Percentiles rank a stretch among this genome's conserved stretches.
Evolutionary conservation across 2,329 filamentous ascomycete species (phyloP).

Genomic region (Trichoderma afroharzianum): DNA sequence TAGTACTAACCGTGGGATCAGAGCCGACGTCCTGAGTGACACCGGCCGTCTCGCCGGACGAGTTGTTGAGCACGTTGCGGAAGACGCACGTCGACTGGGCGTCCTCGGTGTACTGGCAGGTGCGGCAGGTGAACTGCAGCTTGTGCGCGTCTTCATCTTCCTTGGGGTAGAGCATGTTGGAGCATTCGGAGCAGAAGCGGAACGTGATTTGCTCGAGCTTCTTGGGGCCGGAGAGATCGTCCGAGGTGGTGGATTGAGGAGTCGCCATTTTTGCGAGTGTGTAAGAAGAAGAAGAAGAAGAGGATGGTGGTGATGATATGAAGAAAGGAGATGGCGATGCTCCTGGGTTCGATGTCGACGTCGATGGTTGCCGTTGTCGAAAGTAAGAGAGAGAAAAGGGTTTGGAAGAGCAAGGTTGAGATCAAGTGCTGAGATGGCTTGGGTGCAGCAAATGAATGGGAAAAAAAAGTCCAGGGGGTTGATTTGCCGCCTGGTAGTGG

Average conservation of each 20-base stretch:
- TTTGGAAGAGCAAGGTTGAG: background rate
- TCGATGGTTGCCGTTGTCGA: background rate
- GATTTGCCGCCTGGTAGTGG: background rate
- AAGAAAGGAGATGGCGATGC: background rate
- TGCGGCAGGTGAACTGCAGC: conserved; percentile 93
- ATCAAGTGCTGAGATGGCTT: background rate
- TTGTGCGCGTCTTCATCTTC: conserved; percentile 82
- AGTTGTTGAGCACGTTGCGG: conserved; percentile 88
- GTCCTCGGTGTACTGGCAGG: conserved; percentile 85
- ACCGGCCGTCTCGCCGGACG: conserved; percentile 90
- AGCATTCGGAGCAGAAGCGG: conserved; percentile 97
- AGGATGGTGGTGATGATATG: background rate
- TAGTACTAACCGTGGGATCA: conserved; percentile 91
- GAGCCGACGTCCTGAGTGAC: conserved; percentile 96
- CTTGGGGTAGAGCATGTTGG: conserved; percentile 96
- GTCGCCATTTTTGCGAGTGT: conserved; percentile 47
- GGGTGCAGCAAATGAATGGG: background rate
- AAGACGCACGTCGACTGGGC: conserved; percentile 89
- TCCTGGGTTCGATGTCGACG: background rate
- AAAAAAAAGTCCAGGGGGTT: background rate
- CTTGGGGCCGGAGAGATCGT: conserved; percentile 45
- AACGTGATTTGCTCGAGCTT: conserved; percentile 83
- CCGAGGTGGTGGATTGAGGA: conserved; percentile 48
- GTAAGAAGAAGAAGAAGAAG: background rate
- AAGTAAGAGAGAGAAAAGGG: background rate